These are phyloP conservation scores for Globisporangium alternatum DNA, from an alignment of 352 stramenopile species.

Conservation along the genomic window DNA sequence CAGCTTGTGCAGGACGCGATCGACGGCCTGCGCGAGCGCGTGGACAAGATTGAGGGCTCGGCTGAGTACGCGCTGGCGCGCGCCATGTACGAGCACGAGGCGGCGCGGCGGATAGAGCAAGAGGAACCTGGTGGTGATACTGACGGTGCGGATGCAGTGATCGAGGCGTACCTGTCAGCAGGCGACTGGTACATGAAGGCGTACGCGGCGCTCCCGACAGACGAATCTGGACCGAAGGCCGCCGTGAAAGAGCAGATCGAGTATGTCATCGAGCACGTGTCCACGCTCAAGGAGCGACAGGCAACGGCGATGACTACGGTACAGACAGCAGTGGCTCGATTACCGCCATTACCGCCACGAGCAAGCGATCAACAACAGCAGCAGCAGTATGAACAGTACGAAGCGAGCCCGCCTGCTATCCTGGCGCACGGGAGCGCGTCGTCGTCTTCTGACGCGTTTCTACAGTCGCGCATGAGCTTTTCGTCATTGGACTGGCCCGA, in stretches of 20 bases:
- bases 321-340: neutral
- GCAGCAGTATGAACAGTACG: neutral
- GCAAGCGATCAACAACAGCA: neutral
- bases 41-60: slow-evolving; percentile 37
- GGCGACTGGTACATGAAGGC: slow-evolving; percentile 72
- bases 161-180: slow-evolving; percentile 55
- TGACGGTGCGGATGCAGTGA: slow-evolving; percentile 3
- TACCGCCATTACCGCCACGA: neutral
- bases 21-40: slow-evolving; percentile 42
- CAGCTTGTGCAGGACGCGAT: slow-evolving; percentile 54
- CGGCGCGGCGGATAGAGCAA: slow-evolving; percentile 17
- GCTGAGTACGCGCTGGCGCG: slow-evolving; percentile 28
- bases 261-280: slow-evolving; percentile 73
- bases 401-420: neutral
- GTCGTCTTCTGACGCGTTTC: slow-evolving; percentile 2
- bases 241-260: slow-evolving; percentile 66
- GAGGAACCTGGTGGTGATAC: slow-evolving; percentile 4
- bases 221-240: slow-evolving; percentile 26
- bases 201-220: slow-evolving; percentile 34
- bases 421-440: neutral
- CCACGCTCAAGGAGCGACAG: slow-evolving; percentile 37
- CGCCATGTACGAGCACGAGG: slow-evolving; percentile 37
- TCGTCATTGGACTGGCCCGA: slow-evolving; percentile 42
- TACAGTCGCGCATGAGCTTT: slow-evolving; percentile 17
- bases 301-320: slow-evolving; percentile 1